These are phyloP conservation scores for Schizonepeta tenuifolia DNA, from an alignment of 257 asterid genomes.

Conservation along the genomic window DNA sequence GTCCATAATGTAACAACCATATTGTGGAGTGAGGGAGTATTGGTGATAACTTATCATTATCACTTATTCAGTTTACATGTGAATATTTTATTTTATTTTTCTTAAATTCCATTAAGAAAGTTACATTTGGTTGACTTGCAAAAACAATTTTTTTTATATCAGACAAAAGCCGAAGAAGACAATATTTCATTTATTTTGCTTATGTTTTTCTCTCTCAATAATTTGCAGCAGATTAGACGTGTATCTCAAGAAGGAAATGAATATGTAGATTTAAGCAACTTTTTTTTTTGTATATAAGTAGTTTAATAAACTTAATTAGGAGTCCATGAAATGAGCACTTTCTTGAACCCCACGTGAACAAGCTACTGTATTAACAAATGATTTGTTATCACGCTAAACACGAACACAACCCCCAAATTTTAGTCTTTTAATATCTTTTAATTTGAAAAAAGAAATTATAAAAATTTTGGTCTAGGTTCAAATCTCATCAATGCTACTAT, in stretches of 20 bases:
- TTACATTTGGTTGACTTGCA: conserved; percentile 3
- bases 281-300: too few relatives aligned
- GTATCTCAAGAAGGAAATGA: conserved; percentile 16
- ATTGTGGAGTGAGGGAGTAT: too few relatives aligned
- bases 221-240: conserved; percentile 32
- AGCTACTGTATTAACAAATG: conserved; percentile 28
- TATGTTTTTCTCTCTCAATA: conserved; percentile 4
- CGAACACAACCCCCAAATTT: background rate
- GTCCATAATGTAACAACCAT: too few relatives aligned
- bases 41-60: too few relatives aligned
- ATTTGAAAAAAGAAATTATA: too few relatives aligned
- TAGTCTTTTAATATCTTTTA: background rate
- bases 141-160: background rate
- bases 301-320: background rate
- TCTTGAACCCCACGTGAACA: conserved; percentile 38
- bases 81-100: background rate
- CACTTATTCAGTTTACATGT: too few relatives aligned
- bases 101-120: background rate
- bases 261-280: background rate
- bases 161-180: conserved; percentile 18
- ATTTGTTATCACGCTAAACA: conserved; percentile 24
- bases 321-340: conserved; percentile 35
- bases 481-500: too few relatives aligned
- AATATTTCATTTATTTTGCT: background rate
- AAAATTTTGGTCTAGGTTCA: too few relatives aligned